Percentiles rank a stretch among this genome's conserved stretches.
These are phyloP conservation scores for Quaeritorhiza haematococci DNA, from an alignment of 371 early-diverging fungal genomes.

Conservation along the genomic window DNA sequence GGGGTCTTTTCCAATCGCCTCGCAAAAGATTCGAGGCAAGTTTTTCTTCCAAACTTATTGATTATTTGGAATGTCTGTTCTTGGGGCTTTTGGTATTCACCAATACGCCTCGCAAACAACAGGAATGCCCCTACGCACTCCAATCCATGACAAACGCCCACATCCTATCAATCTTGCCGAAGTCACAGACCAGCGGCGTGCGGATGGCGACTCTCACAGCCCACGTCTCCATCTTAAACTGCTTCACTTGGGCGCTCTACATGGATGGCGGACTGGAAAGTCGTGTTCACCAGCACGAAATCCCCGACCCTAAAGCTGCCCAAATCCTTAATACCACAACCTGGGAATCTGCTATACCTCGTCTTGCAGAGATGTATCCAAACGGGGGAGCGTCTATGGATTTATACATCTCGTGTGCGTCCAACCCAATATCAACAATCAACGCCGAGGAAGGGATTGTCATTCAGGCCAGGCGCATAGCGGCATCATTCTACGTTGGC, in stretches of 20 bases:
- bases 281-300: not conserved
- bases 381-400: not conserved
- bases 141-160: not conserved
- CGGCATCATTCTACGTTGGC: not conserved
- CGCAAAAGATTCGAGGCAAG: no score
- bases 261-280: not conserved
- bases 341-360: not conserved
- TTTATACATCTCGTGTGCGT: not conserved
- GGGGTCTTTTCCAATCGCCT: not conserved
- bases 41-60: no score
- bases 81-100: no score
- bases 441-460: not conserved
- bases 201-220: not conserved
- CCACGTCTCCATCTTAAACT: not conserved
- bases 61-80: no score
- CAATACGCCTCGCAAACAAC: not conserved
- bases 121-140: slow-evolving; percentile 1
- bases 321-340: not conserved
- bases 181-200: no score
- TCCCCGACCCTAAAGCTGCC: not conserved
- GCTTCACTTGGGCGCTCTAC: slow-evolving; percentile 1
- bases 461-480: not conserved
- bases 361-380: slow-evolving; percentile 1
- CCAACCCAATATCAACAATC: not conserved
- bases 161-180: no score